A percentile compares a stretch with the other conserved stretches of the same genome.
Evolutionary conservation across 2,329 filamentous ascomycete species (phyloP).

Genomic region (Colletotrichum simmondsii): DNA sequence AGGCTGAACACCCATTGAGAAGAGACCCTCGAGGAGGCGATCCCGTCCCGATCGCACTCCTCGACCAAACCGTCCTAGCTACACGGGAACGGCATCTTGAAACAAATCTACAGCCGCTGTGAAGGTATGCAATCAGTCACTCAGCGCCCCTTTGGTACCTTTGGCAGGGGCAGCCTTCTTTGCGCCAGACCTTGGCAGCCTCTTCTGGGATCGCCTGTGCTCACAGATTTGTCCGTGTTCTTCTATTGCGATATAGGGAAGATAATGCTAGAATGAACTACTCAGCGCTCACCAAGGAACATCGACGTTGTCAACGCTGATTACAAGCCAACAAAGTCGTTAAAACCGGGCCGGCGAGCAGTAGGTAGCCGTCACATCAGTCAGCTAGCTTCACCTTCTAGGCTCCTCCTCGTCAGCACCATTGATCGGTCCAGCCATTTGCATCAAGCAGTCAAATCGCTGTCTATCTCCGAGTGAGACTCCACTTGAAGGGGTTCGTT

Average conservation of each 20-base stretch:
- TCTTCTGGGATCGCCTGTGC: slow-evolving; percentile 16
- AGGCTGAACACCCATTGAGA: background rate
- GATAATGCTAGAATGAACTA: slow-evolving; percentile 17
- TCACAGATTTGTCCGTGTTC: slow-evolving; percentile 31
- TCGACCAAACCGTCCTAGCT: slow-evolving; percentile 18
- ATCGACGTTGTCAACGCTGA: slow-evolving; percentile 4
- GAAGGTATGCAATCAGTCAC: slow-evolving; percentile 4
- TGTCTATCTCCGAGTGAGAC: background rate
- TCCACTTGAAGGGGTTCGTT: slow-evolving; percentile 11
- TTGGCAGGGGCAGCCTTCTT: slow-evolving; percentile 13
- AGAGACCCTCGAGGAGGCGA: slow-evolving; percentile 16
- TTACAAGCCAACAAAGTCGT: background rate
- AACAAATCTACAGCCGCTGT: slow-evolving; percentile 27
- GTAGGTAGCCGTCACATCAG: background rate
- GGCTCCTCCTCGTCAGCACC: background rate
- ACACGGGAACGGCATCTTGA: slow-evolving; percentile 20
- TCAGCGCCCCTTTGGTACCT: background rate
- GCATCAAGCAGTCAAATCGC: background rate
- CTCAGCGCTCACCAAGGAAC: slow-evolving; percentile 12
- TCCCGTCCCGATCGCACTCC: slow-evolving; percentile 21
- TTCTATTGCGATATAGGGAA: slow-evolving; percentile 8
- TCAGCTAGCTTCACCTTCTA: slow-evolving; percentile 3
- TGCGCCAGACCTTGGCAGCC: slow-evolving; percentile 10
- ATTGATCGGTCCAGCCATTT: background rate
- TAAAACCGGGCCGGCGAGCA: slow-evolving; percentile 1